Evolutionary conservation across 2,329 filamentous ascomycete genomes (phyloP), one percentile per base, ranked within the genome.

Genomic region (Trichothecium roseum): DNA sequence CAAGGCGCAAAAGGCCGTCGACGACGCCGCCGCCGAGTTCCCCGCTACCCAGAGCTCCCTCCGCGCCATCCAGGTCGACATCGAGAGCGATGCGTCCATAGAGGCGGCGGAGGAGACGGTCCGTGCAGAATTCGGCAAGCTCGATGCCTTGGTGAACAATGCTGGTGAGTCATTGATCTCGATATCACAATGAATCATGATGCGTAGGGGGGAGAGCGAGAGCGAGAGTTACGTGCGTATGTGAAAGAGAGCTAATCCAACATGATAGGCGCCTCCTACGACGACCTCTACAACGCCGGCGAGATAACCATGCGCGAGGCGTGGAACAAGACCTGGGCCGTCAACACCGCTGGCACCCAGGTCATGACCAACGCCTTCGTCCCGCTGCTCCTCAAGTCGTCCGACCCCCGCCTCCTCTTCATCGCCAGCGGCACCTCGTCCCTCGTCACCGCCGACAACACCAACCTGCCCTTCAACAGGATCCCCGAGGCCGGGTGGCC

Each of bases 381-480:
- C n/a, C 64, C 65, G 1, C 48, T 70, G 1, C 56, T 69, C 0
- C 50, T 68, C 12, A 17, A 24, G 4, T 38, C 55, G 3, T 24
- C 49, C 1, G 56, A 62, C 28, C 63, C 65, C 1, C 52, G 64
- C 2, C 39, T 70, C 33, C 37, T 66, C 27, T 69, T 70, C 47
- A 45, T 69, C 22, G 58, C 60, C 26, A 42, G 38, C 7, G 62
- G 64, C 7, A 54, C 59, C 1, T 56, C 57, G 4, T 49, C 53
- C 1, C 45, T 66, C 8, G 42, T 45, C 1, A 50, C 52, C 36
- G 53, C 48, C 35, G 45, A 44, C n/a, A 20, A 28, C 5, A 37
- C 42, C 26, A 48, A 51, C 17, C 47, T 44, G 2, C 44, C 45
- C n/a, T 29, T 30, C 8, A 55, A 50, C 28, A 18, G 16, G 18